Base-by-base conservation (phyloP, 2,329 filamentous ascomycete genomes). In the Cadophora sp. region DNA sequence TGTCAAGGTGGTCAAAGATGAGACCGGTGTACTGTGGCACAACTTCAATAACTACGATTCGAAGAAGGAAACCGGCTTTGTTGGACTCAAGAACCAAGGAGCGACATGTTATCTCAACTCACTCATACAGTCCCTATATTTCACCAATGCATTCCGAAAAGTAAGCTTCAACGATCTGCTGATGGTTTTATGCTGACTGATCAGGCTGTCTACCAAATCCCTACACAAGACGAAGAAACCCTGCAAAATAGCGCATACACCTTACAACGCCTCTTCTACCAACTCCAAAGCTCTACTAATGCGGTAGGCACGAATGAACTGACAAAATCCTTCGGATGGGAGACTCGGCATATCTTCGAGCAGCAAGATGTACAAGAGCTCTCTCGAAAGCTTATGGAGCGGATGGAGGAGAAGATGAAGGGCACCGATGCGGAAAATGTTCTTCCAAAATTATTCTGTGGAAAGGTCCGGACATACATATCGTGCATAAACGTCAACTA, bases 401-500 rank as follows among this genome's bases (percentile, higher is more conserved):
- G 93, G 67, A 90, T 99, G 81, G 96, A 99, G 78, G 92, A 96
- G 76, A 95, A 92, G 78, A 99, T 99, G 96, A 99, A 99, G 80
- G 95, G 93, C 55, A 98, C 96, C 1, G 89, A 91, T 60, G 92
- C 93, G 14, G 93, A 98, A 77, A 96, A 95, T 73, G 91, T 94
- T 1, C 84, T 99, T 9, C 89, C 94, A 0, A 89, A 92, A 69
- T 91, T 99, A 83, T 98, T 99, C 76, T 94, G 96, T 66, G 96
- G 96, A 66, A 98, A 98, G 81, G 94, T 96, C 79, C 98, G 98
- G 82, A 99, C 96, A 0, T 99, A 98, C 79, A 96, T 99, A 71
- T 96, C 93, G 24, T 99, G 96, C 82, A 97, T 99, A 78, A 96
- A 99, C 78, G 96, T 99, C 69, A 90, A 97, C 75, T 99, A 97